Base-by-base conservation (phyloP, 1,284 basidiomycete genomes). In the Austropuccinia psidii region DNA sequence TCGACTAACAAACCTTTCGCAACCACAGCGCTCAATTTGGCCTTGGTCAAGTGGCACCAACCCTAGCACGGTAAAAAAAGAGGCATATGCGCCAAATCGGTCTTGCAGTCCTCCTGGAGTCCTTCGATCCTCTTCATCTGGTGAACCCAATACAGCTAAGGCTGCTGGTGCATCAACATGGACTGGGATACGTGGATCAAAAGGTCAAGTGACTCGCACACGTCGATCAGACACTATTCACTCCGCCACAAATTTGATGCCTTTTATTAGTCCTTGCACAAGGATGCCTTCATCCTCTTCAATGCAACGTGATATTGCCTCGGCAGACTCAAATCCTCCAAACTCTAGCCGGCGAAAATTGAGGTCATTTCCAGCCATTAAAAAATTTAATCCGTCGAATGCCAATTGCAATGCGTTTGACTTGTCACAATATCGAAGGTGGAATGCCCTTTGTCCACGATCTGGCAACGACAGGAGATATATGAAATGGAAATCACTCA, bases 381-480 rank as follows among this genome's bases (percentile, higher is more conserved):
- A 86, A 86, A 74, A 85, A 84, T 0, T 90, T 33, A 73, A 73
- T 57, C 89, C 15, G 83, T 89, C 52, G 83, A 82, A 31, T 88
- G 87, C 5, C 31, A 76, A 13, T 74, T 27, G 67, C 76, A 74
- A 64, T 77, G 67, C 58, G 67, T 75, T 15, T 77, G 77, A 62
- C 49, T 75, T 69, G 55, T 73, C 88, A 5, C 87, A 93, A 35
- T 90, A 90, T 3, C 84, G 89, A 45, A 83, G 91, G 21, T 93
- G 93, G 93, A 89, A 95, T 78, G 92, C 96, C 79, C 85, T 90
- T 70, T 89, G 91, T 78, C 89, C 93, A 0, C 85, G 85, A 8
- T 86, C 88, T 4, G 81, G 85, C n/a, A 88, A 57, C 6, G 54
- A 73, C 50, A 65, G 62, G 50, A 33, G 31, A 24, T 52, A 62